Percentiles rank a stretch among this genome's conserved stretches.
Conservation (phyloP, 371 early-diverging fungal genomes). For the Haplosporangium sp. region DNA sequence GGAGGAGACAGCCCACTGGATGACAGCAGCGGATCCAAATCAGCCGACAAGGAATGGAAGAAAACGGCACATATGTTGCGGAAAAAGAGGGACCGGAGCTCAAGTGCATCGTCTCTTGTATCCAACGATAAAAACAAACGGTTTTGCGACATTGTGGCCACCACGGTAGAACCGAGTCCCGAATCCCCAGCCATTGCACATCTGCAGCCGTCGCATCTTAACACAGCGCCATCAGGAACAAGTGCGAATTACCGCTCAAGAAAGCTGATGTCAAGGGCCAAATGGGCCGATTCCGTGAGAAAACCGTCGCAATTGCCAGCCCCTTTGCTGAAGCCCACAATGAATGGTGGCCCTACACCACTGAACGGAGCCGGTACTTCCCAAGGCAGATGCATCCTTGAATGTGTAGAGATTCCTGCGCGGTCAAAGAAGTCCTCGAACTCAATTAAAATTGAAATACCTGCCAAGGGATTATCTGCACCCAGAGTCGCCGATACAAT, state of each 20-base stretch:
- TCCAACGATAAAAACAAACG: constrained; percentile 13
- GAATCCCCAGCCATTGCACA: background rate
- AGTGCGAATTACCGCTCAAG: background rate
- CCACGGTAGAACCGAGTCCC: background rate
- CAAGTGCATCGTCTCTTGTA: constrained; percentile 2
- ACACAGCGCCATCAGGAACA: background rate
- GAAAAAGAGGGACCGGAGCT: constrained; percentile 13
- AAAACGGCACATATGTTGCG: background rate
- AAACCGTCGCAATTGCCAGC: too few relatives aligned
- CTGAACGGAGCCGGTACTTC: too few relatives aligned
- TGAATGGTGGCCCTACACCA: too few relatives aligned
- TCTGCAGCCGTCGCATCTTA: background rate
- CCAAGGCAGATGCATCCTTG: too few relatives aligned
- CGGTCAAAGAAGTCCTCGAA: too few relatives aligned
- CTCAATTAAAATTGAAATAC: background rate
- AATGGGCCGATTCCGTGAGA: too few relatives aligned
- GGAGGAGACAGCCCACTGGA: constrained; percentile 50
- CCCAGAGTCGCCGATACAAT: background rate
- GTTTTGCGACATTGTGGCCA: constrained; percentile 12
- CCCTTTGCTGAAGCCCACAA: too few relatives aligned
- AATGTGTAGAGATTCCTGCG: too few relatives aligned
- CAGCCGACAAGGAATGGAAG: constrained; percentile 14
- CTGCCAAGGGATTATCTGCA: background rate
- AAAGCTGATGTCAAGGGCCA: background rate
- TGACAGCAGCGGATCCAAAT: constrained; percentile 3